Evolutionary conservation across 2,329 filamentous ascomycete genomes (phyloP).

Genomic region (Incumbomyces delicatus): DNA sequence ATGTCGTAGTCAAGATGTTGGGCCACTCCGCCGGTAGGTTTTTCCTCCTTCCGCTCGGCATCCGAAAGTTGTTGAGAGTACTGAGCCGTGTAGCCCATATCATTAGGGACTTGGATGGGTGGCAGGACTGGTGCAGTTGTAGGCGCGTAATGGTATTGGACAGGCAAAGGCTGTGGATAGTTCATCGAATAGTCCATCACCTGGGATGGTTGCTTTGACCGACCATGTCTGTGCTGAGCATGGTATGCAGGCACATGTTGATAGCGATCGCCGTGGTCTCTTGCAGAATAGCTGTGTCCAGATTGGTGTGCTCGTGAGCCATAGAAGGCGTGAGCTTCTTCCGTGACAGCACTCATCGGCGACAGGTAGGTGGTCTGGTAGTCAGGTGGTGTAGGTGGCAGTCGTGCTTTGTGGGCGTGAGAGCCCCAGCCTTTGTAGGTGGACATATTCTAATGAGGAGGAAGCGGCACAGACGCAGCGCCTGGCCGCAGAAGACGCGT

Average conservation of each 20-base stretch:
- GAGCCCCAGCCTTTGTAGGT: conserved; percentile 19
- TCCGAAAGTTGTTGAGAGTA: conserved; percentile 25
- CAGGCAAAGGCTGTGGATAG: conserved; percentile 11
- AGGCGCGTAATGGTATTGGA: conserved; percentile 16
- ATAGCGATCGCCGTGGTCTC: conserved; percentile 38
- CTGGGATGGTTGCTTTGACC: conserved; percentile 3
- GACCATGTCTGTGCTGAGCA: conserved; percentile 11
- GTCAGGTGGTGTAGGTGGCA: conserved; percentile 22
- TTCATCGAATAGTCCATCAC: conserved; percentile 5
- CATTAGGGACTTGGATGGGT: conserved; percentile 33
- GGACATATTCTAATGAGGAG: conserved; percentile 16
- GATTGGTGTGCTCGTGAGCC: conserved; percentile 29
- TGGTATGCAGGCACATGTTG: conserved; percentile 33
- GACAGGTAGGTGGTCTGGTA: conserved; percentile 19
- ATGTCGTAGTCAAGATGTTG: conserved; percentile 94
- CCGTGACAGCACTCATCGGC: conserved; percentile 18
- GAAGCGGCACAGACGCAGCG: conserved; percentile 2
- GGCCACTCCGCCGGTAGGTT: conserved; percentile 74
- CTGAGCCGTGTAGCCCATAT: conserved; percentile 16
- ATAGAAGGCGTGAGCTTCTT: conserved; percentile 23
- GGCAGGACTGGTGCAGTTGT: conserved; percentile 29
- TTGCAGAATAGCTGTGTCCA: conserved; percentile 34
- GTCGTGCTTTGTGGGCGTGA: conserved; percentile 15
- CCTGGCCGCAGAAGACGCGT: conserved; percentile 17
- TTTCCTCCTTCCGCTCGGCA: conserved; percentile 48